A percentile compares a stretch with the other conserved stretches of the same genome.
phyloP scores from a whole-genome alignment of 1,139 yeast genomes.

The Kodamaea sp. region DNA sequence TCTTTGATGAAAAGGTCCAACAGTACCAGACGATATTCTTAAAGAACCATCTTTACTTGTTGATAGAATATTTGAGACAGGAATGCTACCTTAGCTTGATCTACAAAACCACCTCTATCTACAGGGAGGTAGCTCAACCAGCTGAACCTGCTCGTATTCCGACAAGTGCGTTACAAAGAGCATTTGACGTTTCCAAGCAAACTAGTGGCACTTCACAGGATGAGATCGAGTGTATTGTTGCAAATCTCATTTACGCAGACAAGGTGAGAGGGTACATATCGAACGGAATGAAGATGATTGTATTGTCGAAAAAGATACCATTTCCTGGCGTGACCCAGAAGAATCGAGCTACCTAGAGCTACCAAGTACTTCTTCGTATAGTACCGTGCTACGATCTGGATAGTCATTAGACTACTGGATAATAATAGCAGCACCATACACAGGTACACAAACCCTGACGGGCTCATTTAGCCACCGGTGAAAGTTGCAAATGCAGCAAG shows the following conservation, averaged over 20 bases:
- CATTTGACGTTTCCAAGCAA: constrained; percentile 42
- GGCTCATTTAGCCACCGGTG: too few relatives aligned
- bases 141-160: constrained; percentile 42
- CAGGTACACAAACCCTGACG: too few relatives aligned
- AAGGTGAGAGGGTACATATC: constrained; percentile 81
- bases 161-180: constrained; percentile 47
- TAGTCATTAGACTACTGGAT: too few relatives aligned
- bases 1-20: constrained; percentile 47
- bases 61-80: constrained; percentile 55
- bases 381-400: too few relatives aligned
- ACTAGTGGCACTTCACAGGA: constrained; percentile 27
- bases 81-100: constrained; percentile 56
- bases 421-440: too few relatives aligned
- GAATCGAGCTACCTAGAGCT: constrained; percentile 1
- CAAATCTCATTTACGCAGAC: constrained; percentile 64
- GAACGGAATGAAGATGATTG: constrained; percentile 71
- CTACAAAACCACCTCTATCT: constrained; percentile 44
- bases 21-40: constrained; percentile 54
- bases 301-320: constrained; percentile 72
- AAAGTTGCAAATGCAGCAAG: background rate
- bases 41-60: constrained; percentile 60
- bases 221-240: constrained; percentile 71
- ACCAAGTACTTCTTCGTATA: too few relatives aligned
- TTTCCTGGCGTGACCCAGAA: too few relatives aligned
- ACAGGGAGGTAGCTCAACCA: constrained; percentile 27